Percentiles rank a stretch among this genome's conserved stretches.
Evolutionary conservation across 441 rosid genomes (phyloP).

Genomic region (Adansonia madagascariensis): DNA sequence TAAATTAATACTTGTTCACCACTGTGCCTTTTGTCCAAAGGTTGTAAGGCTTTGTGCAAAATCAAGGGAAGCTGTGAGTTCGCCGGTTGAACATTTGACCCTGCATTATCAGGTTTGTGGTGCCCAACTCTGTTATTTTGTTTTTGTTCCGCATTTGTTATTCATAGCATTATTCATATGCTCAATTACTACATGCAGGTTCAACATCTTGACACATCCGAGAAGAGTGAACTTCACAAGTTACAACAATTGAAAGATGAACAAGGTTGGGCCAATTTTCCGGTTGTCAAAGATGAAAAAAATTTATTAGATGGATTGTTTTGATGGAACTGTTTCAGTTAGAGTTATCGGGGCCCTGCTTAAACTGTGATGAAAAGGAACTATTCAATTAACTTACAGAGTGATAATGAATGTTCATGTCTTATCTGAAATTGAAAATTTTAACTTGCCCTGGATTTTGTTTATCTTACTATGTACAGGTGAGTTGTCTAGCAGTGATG

Average conservation of each 20-base stretch:
- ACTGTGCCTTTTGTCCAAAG: conserved; percentile 41
- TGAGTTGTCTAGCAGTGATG: conserved; percentile 96
- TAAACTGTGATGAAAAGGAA: conserved; percentile 1
- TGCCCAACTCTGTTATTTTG: conserved; percentile 19
- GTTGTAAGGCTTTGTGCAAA: conserved; percentile 99
- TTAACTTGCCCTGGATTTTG: background rate
- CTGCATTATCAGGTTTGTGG: conserved; percentile 94
- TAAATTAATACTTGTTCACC: background rate
- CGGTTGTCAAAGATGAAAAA: background rate
- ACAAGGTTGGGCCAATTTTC: conserved; percentile 63
- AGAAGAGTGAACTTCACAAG: conserved; percentile 98
- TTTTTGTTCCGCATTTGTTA: background rate
- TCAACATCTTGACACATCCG: conserved; percentile 96
- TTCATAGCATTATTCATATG: conserved; percentile 30
- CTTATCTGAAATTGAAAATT: background rate
- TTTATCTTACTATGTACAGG: conserved; percentile 49
- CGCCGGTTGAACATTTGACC: conserved; percentile 98
- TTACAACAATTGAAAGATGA: conserved; percentile 98
- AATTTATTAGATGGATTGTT: background rate
- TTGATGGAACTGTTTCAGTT: conserved; percentile 9
- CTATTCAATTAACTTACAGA: background rate
- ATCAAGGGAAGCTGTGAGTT: conserved; percentile 99
- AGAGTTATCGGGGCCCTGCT: background rate
- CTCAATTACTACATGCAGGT: conserved; percentile 58
- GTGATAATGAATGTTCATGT: conserved; percentile 7